Conservation (phyloP, 1,284 basidiomycete genomes). For the Malassezia furfur region DNA sequence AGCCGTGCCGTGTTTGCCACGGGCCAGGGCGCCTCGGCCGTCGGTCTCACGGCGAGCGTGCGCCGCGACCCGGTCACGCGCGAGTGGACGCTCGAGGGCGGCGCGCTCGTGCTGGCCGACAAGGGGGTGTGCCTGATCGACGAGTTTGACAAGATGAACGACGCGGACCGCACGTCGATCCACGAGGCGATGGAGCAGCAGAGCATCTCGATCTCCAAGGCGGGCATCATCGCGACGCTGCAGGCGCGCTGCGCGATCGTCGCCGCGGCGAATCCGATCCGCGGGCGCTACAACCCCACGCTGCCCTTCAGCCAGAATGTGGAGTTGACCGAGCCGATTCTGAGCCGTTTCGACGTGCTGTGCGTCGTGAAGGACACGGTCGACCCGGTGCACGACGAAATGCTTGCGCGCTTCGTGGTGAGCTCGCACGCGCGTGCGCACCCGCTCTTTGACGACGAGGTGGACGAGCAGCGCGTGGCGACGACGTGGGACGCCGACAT, state of each 20-base stretch:
- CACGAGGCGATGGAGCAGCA: slow-evolving; percentile 99
- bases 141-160: slow-evolving; percentile 99
- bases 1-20: slow-evolving; percentile 94
- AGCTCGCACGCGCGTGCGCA: slow-evolving; percentile 89
- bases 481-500: slow-evolving; percentile 71
- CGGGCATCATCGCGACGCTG: slow-evolving; percentile 90
- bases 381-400: slow-evolving; percentile 91
- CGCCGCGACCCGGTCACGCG: slow-evolving; percentile 92
- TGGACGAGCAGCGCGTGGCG: slow-evolving; percentile 75
- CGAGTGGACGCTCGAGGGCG: slow-evolving; percentile 98
- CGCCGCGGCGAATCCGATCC: slow-evolving; percentile 92
- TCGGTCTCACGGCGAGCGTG: slow-evolving; percentile 95
- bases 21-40: slow-evolving; percentile 92
- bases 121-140: slow-evolving; percentile 98
- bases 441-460: slow-evolving; percentile 75
- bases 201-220: slow-evolving; percentile 98
- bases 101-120: slow-evolving; percentile 90
- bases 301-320: slow-evolving; percentile 89
- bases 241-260: slow-evolving; percentile 95
- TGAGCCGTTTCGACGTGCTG: slow-evolving; percentile 96
- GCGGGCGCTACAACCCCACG: slow-evolving; percentile 53
- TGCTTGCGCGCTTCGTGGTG: slow-evolving; percentile 92
- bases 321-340: slow-evolving; percentile 92
- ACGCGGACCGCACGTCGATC: slow-evolving; percentile 75
- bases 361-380: slow-evolving; percentile 97